Base-by-base conservation (phyloP, 2,329 filamentous ascomycete species). In the Ceratocystis ficicola region DNA sequence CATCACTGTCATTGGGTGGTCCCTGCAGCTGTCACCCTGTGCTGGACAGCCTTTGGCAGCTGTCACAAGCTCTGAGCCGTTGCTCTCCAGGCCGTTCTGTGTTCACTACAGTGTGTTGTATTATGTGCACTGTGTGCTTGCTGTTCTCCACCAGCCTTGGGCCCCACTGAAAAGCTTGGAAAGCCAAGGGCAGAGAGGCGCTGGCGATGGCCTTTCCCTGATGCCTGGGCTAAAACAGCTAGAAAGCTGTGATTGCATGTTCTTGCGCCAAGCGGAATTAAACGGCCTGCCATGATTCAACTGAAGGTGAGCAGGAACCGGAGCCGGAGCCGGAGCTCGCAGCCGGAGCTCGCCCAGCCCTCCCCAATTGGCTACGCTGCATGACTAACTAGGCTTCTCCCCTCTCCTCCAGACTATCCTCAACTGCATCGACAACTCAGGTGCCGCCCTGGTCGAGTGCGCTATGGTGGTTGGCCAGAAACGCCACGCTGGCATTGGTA, bases 401-500 rank as follows among this genome's bases (percentile, higher is more conserved):
- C 46, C 44, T 48, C 22, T 6, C 17, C 48, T 25, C 22, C 15
- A 96, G 94, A 89, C 92, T 75, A 90, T 99, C 85, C 84, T 99
- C 73, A 96, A 94, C 79, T 97, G 94, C 86, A 97, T 99, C 85
- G 94, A 99, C 87, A 99, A 96, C 81, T 97, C 94, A 70, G 94
- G 94, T 75, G 94, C 94, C 71, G 92, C 94, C 72, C 82, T 99
- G 71, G 94, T 97, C 78, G 94, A 99, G 80, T 99, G 94, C 79
- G 89, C 88, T 75, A 88, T 93, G 75, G 88, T 97, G 69, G 81
- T 99, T 73, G 90, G 90, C 73, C 94, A 93, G 79, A 95, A 96
- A 80, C 81, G 86, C 71, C 85, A 87, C 73, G 94, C 93, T 68
- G 87, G 86, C 73, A 92, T 99, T 73, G 94, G 92, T 96, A 83